Evolutionary conservation across 495 filamentous ascomycete genomes (phyloP).

Genomic region (Diplogelasinospora grovesii): DNA sequence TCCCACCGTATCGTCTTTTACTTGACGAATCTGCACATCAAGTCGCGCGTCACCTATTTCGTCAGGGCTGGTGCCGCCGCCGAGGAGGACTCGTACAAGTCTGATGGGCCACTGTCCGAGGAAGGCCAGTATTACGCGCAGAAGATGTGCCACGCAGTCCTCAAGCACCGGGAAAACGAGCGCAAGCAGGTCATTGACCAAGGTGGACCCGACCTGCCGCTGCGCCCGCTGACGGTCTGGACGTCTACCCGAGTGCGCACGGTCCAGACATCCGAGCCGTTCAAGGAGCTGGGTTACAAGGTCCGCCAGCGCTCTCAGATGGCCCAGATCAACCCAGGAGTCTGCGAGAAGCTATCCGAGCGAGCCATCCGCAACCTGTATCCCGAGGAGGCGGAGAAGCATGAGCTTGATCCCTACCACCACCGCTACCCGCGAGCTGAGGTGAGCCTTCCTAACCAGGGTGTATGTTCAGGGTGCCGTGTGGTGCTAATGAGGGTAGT

Average conservation of each 20-base stretch:
- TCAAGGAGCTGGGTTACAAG: constrained; percentile 70
- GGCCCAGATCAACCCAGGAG: constrained; percentile 93
- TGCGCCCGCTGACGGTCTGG: constrained; percentile 86
- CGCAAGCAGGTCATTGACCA: constrained; percentile 58
- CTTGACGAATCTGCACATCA: constrained; percentile 94
- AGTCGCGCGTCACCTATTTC: constrained; percentile 88
- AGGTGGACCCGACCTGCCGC: constrained; percentile 59
- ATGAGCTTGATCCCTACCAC: constrained; percentile 93
- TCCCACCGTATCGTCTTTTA: constrained; percentile 97
- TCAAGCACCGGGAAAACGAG: constrained; percentile 77
- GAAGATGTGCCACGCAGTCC: constrained; percentile 77
- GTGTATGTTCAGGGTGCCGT: not conserved
- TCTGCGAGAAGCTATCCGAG: constrained; percentile 83
- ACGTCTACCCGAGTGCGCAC: constrained; percentile 87
- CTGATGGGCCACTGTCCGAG: constrained; percentile 74
- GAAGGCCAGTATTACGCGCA: constrained; percentile 79
- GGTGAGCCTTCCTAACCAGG: constrained; percentile 40
- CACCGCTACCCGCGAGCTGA: constrained; percentile 94
- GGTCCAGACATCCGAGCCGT: constrained; percentile 79
- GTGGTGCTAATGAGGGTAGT: constrained; percentile 50
- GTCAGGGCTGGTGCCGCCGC: constrained; percentile 63
- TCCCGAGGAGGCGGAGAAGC: constrained; percentile 85
- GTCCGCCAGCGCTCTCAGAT: constrained; percentile 89
- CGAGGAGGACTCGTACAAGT: constrained; percentile 83
- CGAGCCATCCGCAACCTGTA: constrained; percentile 70